Percentiles rank a stretch among this genome's conserved stretches.
phyloP scores from a whole-genome alignment of 2,329 filamentous ascomycete genomes.

The Thelonectria blattea region DNA sequence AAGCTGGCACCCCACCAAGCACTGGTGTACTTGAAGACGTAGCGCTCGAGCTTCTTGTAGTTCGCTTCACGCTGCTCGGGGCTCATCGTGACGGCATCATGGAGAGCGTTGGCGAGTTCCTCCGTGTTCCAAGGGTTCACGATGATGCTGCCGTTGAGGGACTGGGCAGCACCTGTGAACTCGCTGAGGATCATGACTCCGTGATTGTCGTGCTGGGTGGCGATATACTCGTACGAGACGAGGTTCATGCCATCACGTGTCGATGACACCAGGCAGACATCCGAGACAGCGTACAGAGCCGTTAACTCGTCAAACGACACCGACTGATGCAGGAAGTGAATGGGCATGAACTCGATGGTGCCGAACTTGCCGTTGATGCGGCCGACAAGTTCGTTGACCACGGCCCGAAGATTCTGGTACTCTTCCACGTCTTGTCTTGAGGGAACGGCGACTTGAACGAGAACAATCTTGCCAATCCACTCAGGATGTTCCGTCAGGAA shows the following conservation, averaged over 20 bases:
- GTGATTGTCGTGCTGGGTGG: slow-evolving; percentile 86
- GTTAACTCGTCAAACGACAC: slow-evolving; percentile 95
- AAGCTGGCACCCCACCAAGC: slow-evolving; percentile 97
- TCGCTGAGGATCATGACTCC: slow-evolving; percentile 95
- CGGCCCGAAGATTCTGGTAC: slow-evolving; percentile 93
- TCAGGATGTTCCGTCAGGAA: slow-evolving; percentile 97
- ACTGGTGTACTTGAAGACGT: slow-evolving; percentile 97
- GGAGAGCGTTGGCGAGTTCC: slow-evolving; percentile 89
- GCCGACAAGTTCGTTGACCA: slow-evolving; percentile 95
- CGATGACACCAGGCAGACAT: slow-evolving; percentile 90
- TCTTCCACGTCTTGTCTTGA: slow-evolving; percentile 96
- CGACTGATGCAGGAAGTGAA: slow-evolving; percentile 97
- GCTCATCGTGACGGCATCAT: slow-evolving; percentile 96
- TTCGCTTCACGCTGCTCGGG: slow-evolving; percentile 86
- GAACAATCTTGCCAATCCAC: slow-evolving; percentile 96
- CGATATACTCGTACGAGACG: slow-evolving; percentile 98
- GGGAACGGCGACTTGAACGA: slow-evolving; percentile 95
- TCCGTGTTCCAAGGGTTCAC: slow-evolving; percentile 99
- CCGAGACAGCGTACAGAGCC: slow-evolving; percentile 89
- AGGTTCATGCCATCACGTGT: slow-evolving; percentile 99
- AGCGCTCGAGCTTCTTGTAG: slow-evolving; percentile 90
- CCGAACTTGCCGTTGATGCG: slow-evolving; percentile 97
- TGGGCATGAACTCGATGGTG: slow-evolving; percentile 98
- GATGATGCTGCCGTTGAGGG: slow-evolving; percentile 88
- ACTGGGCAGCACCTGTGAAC: slow-evolving; percentile 94